phyloP scores from a whole-genome alignment of 176 grass and related monocot species.

The Triticum dicoccoides region DNA sequence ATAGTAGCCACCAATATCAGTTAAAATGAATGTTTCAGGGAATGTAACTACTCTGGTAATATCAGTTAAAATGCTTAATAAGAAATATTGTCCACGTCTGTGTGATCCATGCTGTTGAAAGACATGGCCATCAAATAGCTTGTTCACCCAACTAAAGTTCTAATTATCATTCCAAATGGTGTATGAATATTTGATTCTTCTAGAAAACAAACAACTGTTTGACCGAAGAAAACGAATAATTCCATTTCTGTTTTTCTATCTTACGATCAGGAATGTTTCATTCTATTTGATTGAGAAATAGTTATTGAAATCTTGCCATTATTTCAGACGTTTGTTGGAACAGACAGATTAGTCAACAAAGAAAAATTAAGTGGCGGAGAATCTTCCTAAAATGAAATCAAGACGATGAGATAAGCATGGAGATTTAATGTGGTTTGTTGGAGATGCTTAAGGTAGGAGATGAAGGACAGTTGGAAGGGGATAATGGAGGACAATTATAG shows the following conservation, averaged over 20 bases:
- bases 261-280: background rate
- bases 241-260: background rate
- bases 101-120: background rate
- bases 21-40: too few relatives aligned
- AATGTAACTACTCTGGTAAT: background rate
- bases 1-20: background rate
- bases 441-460: background rate
- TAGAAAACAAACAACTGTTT: background rate
- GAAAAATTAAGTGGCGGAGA: background rate
- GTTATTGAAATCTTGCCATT: background rate
- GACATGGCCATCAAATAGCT: background rate
- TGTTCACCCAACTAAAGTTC: background rate
- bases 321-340: background rate
- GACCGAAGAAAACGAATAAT: background rate
- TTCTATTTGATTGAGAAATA: background rate
- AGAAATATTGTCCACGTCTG: background rate
- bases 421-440: background rate
- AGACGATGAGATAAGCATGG: background rate
- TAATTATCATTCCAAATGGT: background rate
- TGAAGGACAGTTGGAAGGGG: background rate
- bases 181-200: background rate
- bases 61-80: background rate
- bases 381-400: background rate
- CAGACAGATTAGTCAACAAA: background rate
- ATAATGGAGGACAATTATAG: background rate